Conservation (phyloP, 805 yeast species). For the Torulaspora microellipsoides region DNA sequence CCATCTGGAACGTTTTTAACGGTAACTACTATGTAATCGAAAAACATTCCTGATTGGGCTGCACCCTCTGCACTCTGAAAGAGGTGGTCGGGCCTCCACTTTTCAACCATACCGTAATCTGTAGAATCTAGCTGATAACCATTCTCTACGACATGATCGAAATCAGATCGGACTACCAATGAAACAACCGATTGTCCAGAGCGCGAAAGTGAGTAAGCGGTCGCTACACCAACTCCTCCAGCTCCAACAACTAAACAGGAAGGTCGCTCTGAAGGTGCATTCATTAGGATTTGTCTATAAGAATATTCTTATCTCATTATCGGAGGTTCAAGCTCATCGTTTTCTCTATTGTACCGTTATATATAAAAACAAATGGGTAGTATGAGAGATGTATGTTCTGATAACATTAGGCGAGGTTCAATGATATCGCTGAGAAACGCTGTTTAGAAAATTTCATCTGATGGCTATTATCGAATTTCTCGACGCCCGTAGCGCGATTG, state of each 20-base stretch:
- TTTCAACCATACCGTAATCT: slow-evolving; percentile 51
- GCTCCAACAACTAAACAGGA: slow-evolving; percentile 53
- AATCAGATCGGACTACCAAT: slow-evolving; percentile 57
- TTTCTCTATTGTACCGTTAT: no score
- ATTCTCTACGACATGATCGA: slow-evolving; percentile 41
- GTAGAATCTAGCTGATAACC: slow-evolving; percentile 56
- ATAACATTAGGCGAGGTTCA: no score
- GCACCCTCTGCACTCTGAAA: slow-evolving; percentile 42
- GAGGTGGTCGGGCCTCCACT: slow-evolving; percentile 47
- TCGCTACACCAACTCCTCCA: slow-evolving; percentile 81
- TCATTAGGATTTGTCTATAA: no score
- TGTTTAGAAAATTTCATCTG: no score
- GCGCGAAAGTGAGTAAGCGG: slow-evolving; percentile 54
- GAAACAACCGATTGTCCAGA: slow-evolving; percentile 49
- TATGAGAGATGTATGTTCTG: no score
- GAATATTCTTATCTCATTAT: no score
- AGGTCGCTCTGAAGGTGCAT: no score
- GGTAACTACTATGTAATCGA: slow-evolving; percentile 55
- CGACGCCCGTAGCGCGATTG: no score
- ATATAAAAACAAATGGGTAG: no score
- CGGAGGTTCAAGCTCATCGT: no score
- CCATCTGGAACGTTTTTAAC: slow-evolving; percentile 63
- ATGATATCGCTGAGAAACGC: no score
- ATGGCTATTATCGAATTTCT: no score
- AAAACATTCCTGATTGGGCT: slow-evolving; percentile 29